Evolutionary conservation across 805 yeast species (phyloP), one percentile per base, ranked within the genome.

Genomic region (Candida schatavii): DNA sequence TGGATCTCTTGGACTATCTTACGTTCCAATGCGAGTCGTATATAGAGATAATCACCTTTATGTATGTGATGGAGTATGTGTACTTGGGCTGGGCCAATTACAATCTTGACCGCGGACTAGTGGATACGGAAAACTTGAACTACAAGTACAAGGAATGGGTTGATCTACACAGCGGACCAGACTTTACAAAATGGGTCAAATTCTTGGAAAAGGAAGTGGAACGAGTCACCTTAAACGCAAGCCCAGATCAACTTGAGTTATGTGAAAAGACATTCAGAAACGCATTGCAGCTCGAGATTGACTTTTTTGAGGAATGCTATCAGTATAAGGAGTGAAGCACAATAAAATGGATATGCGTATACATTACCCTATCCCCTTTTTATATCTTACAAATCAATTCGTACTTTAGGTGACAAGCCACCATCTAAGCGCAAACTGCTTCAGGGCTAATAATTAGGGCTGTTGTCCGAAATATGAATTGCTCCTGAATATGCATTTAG

Each of bases 111-210:
- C 35, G 36, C 9, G 49, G 46, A 5, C 40, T 27, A 3, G 47
- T 54, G 17, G 52, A 60, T 4, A 43, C 49, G 1, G 51, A 62
- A 36, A 29, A 29, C 13, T 55, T 76, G 27, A 64, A 62, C 20
- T 76, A 72, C 66, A 75, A 72, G 46, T 58, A 70, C 44, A 65
- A 70, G 36, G 78, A 74, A 37, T 78, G 83, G 82, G 68, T 77
- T 32, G 66, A 57, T 35, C 55, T 77, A 39, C 82, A 77, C 47
- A 70, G 74, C 46, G 82, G 82, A 3, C 58, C 56, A 3, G 73
- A 55, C 7, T 78, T 78, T 43, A 59, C 64, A 33, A 52, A 46
- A 2, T 78, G 82, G 82, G 70, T 72, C n/a, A 47, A 58, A 3
- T 76, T 77, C 46, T 56, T 78, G 30, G 57, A 53, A 39, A 43